Evolutionary conservation across 2,329 filamentous ascomycete species (phyloP).

Genomic region (Aspergillus neoniger): DNA sequence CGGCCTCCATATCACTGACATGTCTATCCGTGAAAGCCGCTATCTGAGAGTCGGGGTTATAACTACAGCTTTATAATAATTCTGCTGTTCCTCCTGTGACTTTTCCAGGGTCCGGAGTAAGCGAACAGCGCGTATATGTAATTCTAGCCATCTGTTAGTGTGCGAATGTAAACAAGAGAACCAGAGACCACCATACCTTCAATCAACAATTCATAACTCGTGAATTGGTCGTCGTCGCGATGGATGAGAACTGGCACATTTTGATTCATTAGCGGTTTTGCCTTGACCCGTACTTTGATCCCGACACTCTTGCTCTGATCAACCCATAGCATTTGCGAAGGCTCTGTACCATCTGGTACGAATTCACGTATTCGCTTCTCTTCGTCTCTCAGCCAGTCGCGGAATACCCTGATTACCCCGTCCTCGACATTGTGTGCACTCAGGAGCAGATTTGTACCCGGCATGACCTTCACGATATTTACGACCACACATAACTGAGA

Average conservation of each 20-base stretch:
- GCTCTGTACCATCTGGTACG: constrained; percentile 25
- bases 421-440: constrained; percentile 68
- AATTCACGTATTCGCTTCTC: constrained; percentile 15
- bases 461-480: constrained; percentile 68
- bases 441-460: constrained; percentile 62
- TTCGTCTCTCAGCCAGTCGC: constrained; percentile 66
- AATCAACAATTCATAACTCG: constrained; percentile 71
- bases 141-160: constrained; percentile 51
- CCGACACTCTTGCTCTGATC: constrained; percentile 65
- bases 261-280: constrained; percentile 48
- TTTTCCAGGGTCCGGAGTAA: constrained; percentile 67
- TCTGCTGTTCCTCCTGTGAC: constrained; percentile 61
- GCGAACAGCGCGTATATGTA: constrained; percentile 65
- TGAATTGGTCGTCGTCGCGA: constrained; percentile 64
- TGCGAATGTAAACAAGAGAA: too few relatives aligned
- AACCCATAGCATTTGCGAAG: constrained; percentile 65
- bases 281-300: constrained; percentile 65
- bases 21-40: neutral
- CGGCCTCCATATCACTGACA: neutral
- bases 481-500: constrained; percentile 70
- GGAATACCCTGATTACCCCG: constrained; percentile 69
- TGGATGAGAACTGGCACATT: constrained; percentile 58
- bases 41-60: constrained; percentile 25
- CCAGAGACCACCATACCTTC: constrained; percentile 57
- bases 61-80: constrained; percentile 62